phyloP scores from a whole-genome alignment of 2,329 filamentous ascomycete genomes.

The Monascus ruber region DNA sequence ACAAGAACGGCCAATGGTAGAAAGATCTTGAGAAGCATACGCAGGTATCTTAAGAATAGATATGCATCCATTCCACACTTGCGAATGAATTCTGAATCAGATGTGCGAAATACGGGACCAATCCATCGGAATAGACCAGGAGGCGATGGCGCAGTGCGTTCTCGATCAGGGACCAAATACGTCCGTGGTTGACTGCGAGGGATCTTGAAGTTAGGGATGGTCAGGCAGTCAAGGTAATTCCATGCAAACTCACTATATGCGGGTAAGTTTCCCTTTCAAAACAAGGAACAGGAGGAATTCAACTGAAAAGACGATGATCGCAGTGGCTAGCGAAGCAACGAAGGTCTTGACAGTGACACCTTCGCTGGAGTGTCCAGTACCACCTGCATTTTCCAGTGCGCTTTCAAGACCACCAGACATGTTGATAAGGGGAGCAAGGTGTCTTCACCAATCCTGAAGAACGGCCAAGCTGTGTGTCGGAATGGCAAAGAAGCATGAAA shows the following conservation, averaged over 20 bases:
- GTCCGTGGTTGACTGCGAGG: slow-evolving; percentile 61
- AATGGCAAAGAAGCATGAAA: background rate
- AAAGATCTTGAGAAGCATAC: slow-evolving; percentile 82
- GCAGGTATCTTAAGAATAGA: slow-evolving; percentile 87
- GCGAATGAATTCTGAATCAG: slow-evolving; percentile 74
- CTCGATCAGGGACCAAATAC: slow-evolving; percentile 73
- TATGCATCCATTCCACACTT: slow-evolving; percentile 95
- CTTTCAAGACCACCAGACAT: slow-evolving; percentile 19
- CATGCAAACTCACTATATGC: slow-evolving; percentile 62
- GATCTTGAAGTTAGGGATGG: background rate
- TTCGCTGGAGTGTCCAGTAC: slow-evolving; percentile 21
- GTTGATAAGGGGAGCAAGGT: background rate
- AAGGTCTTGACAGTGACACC: slow-evolving; percentile 41
- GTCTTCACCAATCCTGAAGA: background rate
- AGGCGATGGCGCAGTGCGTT: slow-evolving; percentile 67
- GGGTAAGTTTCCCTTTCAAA: slow-evolving; percentile 63
- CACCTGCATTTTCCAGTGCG: slow-evolving; percentile 25
- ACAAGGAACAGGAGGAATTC: slow-evolving; percentile 61
- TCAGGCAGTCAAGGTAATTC: slow-evolving; percentile 1
- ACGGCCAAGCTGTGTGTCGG: background rate
- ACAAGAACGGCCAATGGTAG: slow-evolving; percentile 67
- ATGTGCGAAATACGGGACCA: slow-evolving; percentile 52
- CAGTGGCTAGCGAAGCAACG: slow-evolving; percentile 52
- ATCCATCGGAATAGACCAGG: slow-evolving; percentile 44
- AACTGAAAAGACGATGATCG: slow-evolving; percentile 51